Evolutionary conservation across 1,139 yeast genomes (phyloP), one percentile per base, ranked within the genome.

Genomic region (Suhomyces atakaporum): DNA sequence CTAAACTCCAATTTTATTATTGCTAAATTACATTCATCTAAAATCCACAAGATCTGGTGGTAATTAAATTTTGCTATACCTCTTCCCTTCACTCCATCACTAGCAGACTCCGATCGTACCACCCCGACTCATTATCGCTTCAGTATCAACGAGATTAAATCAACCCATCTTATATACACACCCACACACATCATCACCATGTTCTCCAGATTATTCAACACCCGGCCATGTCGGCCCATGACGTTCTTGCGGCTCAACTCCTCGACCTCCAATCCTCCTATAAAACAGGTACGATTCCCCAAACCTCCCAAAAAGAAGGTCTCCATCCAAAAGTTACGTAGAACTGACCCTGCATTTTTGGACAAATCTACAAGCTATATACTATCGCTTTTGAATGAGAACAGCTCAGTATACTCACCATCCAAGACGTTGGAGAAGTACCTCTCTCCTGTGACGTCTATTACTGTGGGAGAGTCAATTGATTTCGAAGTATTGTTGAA

Each of bases 401-500:
- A 54, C 32, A 45, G 43, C 23, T 52, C 53, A 15, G 46, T 47
- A 20, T 50, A 49, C 12, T 49, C 51, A 5, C 53, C 52, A 4
- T 46, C 54, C 5, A 53, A 58, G 29, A 54, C 56, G 7, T 47
- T 63, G 31, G 63, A 56, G 22, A 56, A 54, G 40, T 54, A 58
- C 45, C 49, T 66, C 16, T 53, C 56, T 5, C 60, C 66, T 30
- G 60, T 63, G 31, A 80, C 86, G 0, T 77, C 90, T 0, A 73
- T 82, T 4, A 83, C 95, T 1, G 73, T 81, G 0, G 83, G 89
- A 39, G 94, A 85, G 47, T 58, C 66, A 9, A 85, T 85, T 46
- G 80, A 86, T 51, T 62, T 87, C 28, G 63, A 65, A 0, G 56
- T 54, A 26, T 73, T 73, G 4, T 48, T 66, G 14, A 46, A 33